These are phyloP conservation scores for Epichloe typhina DNA, from an alignment of 2,329 filamentous ascomycete species.

Conservation along the genomic window DNA sequence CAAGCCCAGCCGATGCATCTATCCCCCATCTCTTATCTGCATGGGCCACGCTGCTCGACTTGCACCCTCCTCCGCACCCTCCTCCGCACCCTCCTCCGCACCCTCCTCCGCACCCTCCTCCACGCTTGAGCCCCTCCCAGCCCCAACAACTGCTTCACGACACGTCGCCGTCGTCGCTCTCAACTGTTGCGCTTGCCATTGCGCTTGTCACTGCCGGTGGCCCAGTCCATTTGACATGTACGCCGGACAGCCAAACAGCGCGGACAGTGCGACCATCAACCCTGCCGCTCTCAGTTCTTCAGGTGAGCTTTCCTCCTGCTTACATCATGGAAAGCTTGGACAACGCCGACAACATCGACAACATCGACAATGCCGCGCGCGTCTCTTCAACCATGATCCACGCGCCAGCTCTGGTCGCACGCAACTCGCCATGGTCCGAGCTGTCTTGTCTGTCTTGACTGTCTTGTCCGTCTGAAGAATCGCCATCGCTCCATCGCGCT, in stretches of 20 bases:
- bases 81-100: slow-evolving; percentile 25
- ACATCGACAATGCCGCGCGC: background rate
- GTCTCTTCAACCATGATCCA: background rate
- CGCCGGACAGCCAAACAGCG: slow-evolving; percentile 46
- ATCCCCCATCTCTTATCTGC: slow-evolving; percentile 31
- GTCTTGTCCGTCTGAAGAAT: background rate
- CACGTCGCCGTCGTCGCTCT: slow-evolving; percentile 39
- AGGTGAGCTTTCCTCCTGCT: slow-evolving; percentile 37
- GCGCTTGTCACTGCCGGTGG: slow-evolving; percentile 9
- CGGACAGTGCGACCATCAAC: slow-evolving; percentile 83
- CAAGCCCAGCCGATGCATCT: too few species aligned
- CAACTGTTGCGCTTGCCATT: slow-evolving; percentile 8
- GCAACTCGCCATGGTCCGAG: background rate
- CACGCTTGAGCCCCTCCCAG: slow-evolving; percentile 27
- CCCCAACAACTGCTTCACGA: slow-evolving; percentile 44
- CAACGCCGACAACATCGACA: background rate
- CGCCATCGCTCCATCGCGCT: background rate
- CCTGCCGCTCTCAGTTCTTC: slow-evolving; percentile 72
- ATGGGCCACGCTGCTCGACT: slow-evolving; percentile 32
- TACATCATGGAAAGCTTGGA: background rate
- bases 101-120: slow-evolving; percentile 24
- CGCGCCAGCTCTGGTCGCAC: background rate
- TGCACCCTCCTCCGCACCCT: slow-evolving; percentile 20
- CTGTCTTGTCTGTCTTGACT: background rate
- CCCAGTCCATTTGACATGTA: slow-evolving; percentile 21